Conservation (phyloP, 225 moss, liverwort and hornwort species). For the Physcomitrium patens region DNA sequence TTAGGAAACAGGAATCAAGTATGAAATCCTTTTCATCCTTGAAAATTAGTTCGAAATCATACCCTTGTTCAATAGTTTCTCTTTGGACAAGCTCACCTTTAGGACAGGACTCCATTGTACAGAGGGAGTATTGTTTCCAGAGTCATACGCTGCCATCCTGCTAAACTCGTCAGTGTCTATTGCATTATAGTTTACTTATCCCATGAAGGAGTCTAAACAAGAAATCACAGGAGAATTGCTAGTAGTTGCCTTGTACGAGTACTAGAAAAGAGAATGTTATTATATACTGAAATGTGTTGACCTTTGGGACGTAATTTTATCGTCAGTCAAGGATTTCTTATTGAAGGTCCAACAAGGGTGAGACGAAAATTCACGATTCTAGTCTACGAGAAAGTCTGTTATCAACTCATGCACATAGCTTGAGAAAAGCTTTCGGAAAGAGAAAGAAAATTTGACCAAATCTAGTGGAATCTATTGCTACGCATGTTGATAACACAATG, state of each 20-base stretch:
- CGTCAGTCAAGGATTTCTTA: not conserved
- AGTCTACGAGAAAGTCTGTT: too few species aligned
- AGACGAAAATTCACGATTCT: too few species aligned
- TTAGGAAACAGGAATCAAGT: not conserved
- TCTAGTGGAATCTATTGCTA: too few species aligned
- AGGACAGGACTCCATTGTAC: constrained; percentile 42
- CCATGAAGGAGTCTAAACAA: constrained; percentile 10
- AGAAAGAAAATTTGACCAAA: too few species aligned
- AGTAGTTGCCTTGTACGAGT: constrained; percentile 14
- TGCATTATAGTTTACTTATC: not conserved
- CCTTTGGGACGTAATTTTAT: not conserved
- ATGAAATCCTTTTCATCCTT: constrained; percentile 25
- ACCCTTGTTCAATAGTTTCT: constrained; percentile 27
- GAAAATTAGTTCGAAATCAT: constrained; percentile 29
- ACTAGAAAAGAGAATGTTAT: not conserved
- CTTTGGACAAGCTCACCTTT: constrained; percentile 37
- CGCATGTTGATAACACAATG: too few species aligned
- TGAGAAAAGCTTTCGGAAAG: too few species aligned
- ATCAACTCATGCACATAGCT: too few species aligned
- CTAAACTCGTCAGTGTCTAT: constrained; percentile 20
- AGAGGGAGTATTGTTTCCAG: constrained; percentile 39
- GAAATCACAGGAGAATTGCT: not conserved
- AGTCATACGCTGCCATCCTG: constrained; percentile 44
- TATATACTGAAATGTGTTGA: not conserved
- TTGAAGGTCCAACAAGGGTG: too few species aligned